Percentiles rank a stretch among this genome's conserved stretches.
These are phyloP conservation scores for Anthracocystis setariae DNA, from an alignment of 1,284 basidiomycete species.

Conservation along the genomic window DNA sequence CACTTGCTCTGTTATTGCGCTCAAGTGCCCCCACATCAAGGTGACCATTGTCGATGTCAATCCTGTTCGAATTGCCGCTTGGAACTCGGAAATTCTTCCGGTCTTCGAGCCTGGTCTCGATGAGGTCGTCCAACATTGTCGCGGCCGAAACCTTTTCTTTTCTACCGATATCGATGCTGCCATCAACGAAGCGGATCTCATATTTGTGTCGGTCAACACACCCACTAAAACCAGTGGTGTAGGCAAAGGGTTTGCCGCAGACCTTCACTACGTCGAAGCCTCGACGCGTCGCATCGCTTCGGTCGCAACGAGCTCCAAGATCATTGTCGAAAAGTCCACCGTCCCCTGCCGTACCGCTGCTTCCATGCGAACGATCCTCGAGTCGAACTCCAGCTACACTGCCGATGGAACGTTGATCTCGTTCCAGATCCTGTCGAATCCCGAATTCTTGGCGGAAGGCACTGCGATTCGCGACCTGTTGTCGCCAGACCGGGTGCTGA, in stretches of 20 bases:
- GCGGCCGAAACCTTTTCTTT: constrained; percentile 96
- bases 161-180: constrained; percentile 92
- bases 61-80: constrained; percentile 90
- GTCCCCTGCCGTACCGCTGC: constrained; percentile 98
- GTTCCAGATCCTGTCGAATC: constrained; percentile 99
- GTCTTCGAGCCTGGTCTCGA: constrained; percentile 99
- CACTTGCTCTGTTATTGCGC: constrained; percentile 93
- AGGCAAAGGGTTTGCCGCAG: constrained; percentile 95
- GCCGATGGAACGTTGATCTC: constrained; percentile 78
- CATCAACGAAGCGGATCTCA: constrained; percentile 87
- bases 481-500: constrained; percentile 91
- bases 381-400: constrained; percentile 81
- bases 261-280: constrained; percentile 78
- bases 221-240: constrained; percentile 98
- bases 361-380: constrained; percentile 98
- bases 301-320: constrained; percentile 90
- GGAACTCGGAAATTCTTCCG: constrained; percentile 82
- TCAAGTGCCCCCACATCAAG: constrained; percentile 89
- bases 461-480: constrained; percentile 92
- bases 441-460: constrained; percentile 97
- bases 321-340: constrained; percentile 99
- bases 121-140: constrained; percentile 85
- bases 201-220: constrained; percentile 86
- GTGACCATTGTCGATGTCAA: constrained; percentile 99
- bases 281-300: constrained; percentile 95